Evolutionary conservation across 371 early-diverging fungal species (phyloP), one percentile per base, ranked within the genome.

Genomic region (Parasitella parasitica): DNA sequence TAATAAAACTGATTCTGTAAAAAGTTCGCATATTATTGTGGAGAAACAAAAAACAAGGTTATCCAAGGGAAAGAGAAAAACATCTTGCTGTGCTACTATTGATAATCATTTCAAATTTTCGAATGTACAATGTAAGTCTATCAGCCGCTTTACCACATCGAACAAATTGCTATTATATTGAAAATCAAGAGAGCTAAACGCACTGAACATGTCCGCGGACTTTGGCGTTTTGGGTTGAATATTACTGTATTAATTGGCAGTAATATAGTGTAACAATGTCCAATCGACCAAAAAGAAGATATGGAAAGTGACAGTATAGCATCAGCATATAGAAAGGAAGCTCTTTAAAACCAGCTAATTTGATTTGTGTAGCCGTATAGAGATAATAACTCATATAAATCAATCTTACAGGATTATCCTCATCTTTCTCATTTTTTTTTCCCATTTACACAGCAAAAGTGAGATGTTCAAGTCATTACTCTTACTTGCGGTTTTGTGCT

Each of bases 211-310:
- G n/a, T n/a, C n/a, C n/a, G 41, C 57, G 57, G 57, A 57, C 57
- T 57, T 57, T 28, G n/a, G 16, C 39, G 8, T 41, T 49, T 49
- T 50, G 30, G 51, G 5, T 50, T 30, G 16, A 6, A 26, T 13
- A 26, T 22, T 24, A n/a, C 36, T 12, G 20, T 30, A 30, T 43
- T 32, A 57, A 57, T 32, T 57, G 43, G 18, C 18, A n/a, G 57
- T 57, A 28, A 54, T 15, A 13, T 12, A 46, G 60, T 60, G 52
- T 51, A 20, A 63, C 63, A 37, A 32, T 30, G 43, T 35, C 41
- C 34, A 61, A 62, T 62, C 55, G 48, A 62, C 51, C 49, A 57
- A 63, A 63, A 63, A 63, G 64, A 63, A 63, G 57, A 20, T 24
- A 51, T 38, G 57, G 59, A 65, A 59, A 37, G 32, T 11, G 57